Base-by-base conservation (phyloP, 2,329 filamentous ascomycete species). In the Talaromyces sp. region DNA sequence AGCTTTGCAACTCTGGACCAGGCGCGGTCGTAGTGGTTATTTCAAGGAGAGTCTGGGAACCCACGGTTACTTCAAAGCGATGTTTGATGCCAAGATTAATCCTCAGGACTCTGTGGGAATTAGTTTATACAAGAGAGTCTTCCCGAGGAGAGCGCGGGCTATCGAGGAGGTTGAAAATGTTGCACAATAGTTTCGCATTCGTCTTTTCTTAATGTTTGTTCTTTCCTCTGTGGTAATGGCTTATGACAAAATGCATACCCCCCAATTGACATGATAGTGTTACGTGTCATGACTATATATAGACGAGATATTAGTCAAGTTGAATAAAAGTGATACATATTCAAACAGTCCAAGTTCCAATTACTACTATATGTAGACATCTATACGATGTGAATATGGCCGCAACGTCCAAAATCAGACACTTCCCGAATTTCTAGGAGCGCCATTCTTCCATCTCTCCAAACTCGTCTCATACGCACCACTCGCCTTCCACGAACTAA, bases 1-100 rank as follows among this genome's bases (percentile, higher is more conserved):
- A 79, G 93, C 93, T 0, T 74, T 99, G 70, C 93, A 94, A 60
- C 76, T 99, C 63, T 99, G 93, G 92, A 99, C 94, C 5, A 89
- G 85, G 77, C 79, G 93, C 31, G 94, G 94, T 6, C 81, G 94
- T 62, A 89, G 85, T 64, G 94, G 94, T 8, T 97, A 87, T 73
- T 85, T 99, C 79, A 97, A 97, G 80, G 94, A 99, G 79, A 83
- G 88, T 59, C 77, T 99, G 52, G 94, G 94, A 66, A 99, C 94
- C 36, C 94, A 99, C 74, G 94, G 94, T n/a, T 99, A 99, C 78
- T 97, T 97, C 83, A 99, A 99, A 81, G 94, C 94, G 11, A 97
- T 89, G 1, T 99, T 99, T 77, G 95, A 99, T 72, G 91, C 87
- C 11, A 89, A 89, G 71, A 93, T 99, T 73, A 97, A 97, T 74